Evolutionary conservation across 306 rosid species (phyloP), one percentile per base, ranked within the genome.

Genomic region (Cicer arietinum): DNA sequence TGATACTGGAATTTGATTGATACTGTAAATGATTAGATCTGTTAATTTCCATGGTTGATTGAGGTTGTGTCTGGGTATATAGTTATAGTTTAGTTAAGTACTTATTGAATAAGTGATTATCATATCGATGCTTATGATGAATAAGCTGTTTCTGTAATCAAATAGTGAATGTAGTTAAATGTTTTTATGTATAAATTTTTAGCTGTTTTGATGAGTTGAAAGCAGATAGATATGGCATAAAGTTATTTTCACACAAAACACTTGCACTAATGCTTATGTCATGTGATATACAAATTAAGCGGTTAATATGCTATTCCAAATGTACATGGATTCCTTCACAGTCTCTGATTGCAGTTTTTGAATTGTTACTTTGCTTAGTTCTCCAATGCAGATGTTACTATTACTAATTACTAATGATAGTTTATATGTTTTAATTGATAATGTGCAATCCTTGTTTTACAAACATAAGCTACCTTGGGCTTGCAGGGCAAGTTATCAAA

Each of bases 401-500:
- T 30, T 30, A 30, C 35, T 30, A 30, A 30, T 30, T 30, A 30
- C 35, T 30, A 30, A 30, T 30, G 35, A 30, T 3, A 30, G 5
- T 30, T 30, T 30, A 30, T 30, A 14, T 14, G 52, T 47, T 12
- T 47, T 5, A 47, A 51, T 2, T 51, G 8, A 7, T 8, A 51
- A 51, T 51, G 5, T 51, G 57, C 57, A 51, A 14, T 51, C 10
- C 3, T 1, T 51, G 4, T 1, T 56, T 56, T 35, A 22, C 30
- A 56, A 18, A 56, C 10, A 9, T 8, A 56, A 18, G 3, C 37
- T 56, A 56, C 39, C 6, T 56, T 56, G 62, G 6, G 6, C 0
- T 4, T 84, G 89, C 86, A 94, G 99, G 99, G 30, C 89, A 90
- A 92, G 99, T 94, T 54, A 92, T 94, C 60, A 89, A 84, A 77